Percentiles rank a stretch among this genome's conserved stretches.
Conservation (phyloP, 208 protist genomes). For the Zelonia costaricensis region DNA sequence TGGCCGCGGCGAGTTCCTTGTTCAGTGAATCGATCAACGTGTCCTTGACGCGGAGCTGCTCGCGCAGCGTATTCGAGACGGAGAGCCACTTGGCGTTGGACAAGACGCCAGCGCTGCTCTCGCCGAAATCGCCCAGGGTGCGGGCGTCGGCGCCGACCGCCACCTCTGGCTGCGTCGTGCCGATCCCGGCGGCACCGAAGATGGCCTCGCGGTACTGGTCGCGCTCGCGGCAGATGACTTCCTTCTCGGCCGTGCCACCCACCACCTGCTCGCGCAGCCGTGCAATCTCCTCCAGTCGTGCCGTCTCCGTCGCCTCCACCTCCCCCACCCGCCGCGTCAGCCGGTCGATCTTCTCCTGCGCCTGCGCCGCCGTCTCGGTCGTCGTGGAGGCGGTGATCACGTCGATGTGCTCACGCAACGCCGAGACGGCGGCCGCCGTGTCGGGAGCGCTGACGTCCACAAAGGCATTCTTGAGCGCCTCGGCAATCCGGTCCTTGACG, state of each 20-base stretch:
- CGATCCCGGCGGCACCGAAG: constrained; percentile 41
- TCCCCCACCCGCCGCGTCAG: constrained; percentile 62
- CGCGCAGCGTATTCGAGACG: constrained; percentile 63
- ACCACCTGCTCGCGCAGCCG: constrained; percentile 65
- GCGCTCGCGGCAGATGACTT: constrained; percentile 64
- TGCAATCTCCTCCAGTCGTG: constrained; percentile 39
- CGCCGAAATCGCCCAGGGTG: constrained; percentile 9
- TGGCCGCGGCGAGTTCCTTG: constrained; percentile 34
- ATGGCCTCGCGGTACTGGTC: constrained; percentile 81
- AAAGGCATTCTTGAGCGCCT: constrained; percentile 58
- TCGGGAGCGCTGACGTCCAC: constrained; percentile 38
- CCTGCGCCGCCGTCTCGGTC: constrained; percentile 19
- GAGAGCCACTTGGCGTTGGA: constrained; percentile 40
- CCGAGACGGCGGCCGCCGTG: constrained; percentile 43
- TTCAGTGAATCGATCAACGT: constrained; percentile 63
- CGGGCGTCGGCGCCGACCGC: not conserved
- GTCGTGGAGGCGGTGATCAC: constrained; percentile 34
- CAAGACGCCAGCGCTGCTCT: constrained; percentile 8
- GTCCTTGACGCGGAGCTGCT: constrained; percentile 78
- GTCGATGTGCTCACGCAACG: constrained; percentile 71
- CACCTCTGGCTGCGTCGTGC: constrained; percentile 5
- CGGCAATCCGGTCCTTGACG: constrained; percentile 73
- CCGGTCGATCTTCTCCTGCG: constrained; percentile 32
- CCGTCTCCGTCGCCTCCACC: constrained; percentile 62
- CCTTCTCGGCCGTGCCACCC: constrained; percentile 49